Percentiles rank a stretch among this genome's conserved stretches.
Evolutionary conservation across 257 asterid genomes (phyloP).

Genomic region (Scutellaria barbata): DNA sequence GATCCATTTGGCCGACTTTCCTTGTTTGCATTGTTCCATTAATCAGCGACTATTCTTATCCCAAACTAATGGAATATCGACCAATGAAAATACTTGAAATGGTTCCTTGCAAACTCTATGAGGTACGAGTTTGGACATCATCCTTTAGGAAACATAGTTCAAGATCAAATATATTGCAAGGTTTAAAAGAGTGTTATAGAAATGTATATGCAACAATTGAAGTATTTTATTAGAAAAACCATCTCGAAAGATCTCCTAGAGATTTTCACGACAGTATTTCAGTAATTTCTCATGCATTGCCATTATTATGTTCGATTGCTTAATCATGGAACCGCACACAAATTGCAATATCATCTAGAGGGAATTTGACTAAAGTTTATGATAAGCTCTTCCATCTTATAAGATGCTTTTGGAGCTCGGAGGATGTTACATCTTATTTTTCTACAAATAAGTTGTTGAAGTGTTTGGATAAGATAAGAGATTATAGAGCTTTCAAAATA

Average conservation of each 20-base stretch:
- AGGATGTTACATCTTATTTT: not conserved
- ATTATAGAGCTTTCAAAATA: too few relatives aligned
- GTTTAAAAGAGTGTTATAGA: not conserved
- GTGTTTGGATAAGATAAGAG: not conserved
- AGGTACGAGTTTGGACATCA: constrained; percentile 2
- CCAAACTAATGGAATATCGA: not conserved
- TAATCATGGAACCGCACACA: not conserved
- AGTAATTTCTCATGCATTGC: not conserved
- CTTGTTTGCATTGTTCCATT: too few relatives aligned
- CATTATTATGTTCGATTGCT: not conserved
- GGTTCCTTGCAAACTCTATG: not conserved
- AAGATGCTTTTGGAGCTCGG: not conserved
- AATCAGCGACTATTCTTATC: not conserved
- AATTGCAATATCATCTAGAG: not conserved
- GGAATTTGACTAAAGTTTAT: not conserved
- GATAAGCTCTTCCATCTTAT: not conserved
- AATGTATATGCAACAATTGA: not conserved
- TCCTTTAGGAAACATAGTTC: not conserved
- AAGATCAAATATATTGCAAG: not conserved
- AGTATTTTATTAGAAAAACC: not conserved
- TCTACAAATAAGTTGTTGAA: not conserved
- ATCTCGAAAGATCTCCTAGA: not conserved
- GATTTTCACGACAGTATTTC: constrained; percentile 6
- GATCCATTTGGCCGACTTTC: too few relatives aligned
- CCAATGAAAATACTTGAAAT: not conserved